Percentiles rank a stretch among this genome's conserved stretches.
Conservation (phyloP, 164 flowering plant genomes). For the Magnolia officinalis region DNA sequence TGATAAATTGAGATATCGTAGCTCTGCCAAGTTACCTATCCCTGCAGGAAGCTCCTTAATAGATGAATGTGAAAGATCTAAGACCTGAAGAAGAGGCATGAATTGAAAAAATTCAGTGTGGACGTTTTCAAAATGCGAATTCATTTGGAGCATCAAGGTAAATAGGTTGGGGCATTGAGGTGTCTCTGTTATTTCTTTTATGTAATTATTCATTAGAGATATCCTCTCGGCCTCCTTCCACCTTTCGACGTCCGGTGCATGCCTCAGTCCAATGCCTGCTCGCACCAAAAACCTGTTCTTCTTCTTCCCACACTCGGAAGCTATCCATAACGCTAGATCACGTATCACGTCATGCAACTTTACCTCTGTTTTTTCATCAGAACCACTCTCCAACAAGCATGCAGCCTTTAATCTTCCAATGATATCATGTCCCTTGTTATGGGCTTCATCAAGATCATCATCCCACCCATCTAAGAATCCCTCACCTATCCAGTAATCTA, state of each 20-base stretch:
- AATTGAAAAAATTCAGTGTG: conserved; percentile 4
- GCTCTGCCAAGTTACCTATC: not conserved
- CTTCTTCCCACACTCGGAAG: conserved; percentile 5
- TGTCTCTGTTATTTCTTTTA: not conserved
- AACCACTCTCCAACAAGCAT: conserved; percentile 12
- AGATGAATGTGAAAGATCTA: conserved; percentile 12
- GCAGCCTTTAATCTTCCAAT: conserved; percentile 11
- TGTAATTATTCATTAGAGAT: conserved; percentile 8
- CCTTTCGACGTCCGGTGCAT: conserved; percentile 9
- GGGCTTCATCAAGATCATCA: not conserved
- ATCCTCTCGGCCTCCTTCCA: conserved; percentile 17
- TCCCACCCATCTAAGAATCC: conserved; percentile 11
- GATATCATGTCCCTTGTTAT: conserved; percentile 8
- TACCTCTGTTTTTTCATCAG: conserved; percentile 6
- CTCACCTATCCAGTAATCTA: conserved; percentile 15
- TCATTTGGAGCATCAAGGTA: conserved; percentile 16
- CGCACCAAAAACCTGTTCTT: conserved; percentile 4
- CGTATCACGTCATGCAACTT: conserved; percentile 16
- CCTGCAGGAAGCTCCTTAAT: conserved; percentile 8
- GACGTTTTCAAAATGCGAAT: not conserved
- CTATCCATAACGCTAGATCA: conserved; percentile 15
- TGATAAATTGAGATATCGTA: conserved; percentile 14
- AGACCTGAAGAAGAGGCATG: conserved; percentile 13
- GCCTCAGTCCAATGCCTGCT: not conserved
- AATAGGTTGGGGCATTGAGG: conserved; percentile 18